Percentiles rank a stretch among this genome's conserved stretches.
phyloP scores from a whole-genome alignment of 805 yeast species.

The Kuraishia piskuri region DNA sequence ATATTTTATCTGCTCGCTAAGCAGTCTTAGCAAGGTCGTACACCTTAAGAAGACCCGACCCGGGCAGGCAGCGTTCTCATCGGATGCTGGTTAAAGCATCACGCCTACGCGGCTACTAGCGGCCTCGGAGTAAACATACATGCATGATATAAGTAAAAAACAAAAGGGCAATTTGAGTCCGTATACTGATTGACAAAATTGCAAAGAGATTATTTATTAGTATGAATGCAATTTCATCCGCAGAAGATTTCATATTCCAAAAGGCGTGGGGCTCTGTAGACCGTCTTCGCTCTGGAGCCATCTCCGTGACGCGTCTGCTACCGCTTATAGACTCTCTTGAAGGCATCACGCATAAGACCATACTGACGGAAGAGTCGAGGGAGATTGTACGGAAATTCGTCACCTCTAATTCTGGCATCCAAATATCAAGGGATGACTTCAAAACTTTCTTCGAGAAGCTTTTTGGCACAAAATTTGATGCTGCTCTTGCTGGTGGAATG shows the following conservation, averaged over 20 bases:
- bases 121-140: not conserved
- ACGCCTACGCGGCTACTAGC: not conserved
- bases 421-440: constrained; percentile 8
- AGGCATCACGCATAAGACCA: constrained; percentile 1
- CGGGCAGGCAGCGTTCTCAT: not conserved
- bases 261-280: not conserved
- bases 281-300: not conserved
- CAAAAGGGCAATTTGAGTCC: too few relatives aligned
- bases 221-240: not conserved
- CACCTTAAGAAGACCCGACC: too few relatives aligned
- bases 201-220: too few relatives aligned
- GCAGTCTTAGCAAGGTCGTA: too few relatives aligned
- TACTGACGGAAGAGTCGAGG: constrained; percentile 10
- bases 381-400: constrained; percentile 11
- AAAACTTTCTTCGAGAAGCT: constrained; percentile 9
- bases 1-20: too few relatives aligned
- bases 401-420: constrained; percentile 6
- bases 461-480: constrained; percentile 9
- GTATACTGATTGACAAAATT: not conserved
- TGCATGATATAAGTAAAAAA: not conserved
- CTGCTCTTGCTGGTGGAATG: constrained; percentile 3
- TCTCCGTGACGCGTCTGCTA: constrained; percentile 7
- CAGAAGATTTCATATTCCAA: not conserved
- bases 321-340: constrained; percentile 9
- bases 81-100: not conserved